phyloP scores from a whole-genome alignment of 768 basidiomycete species.

The Austroboletus festivus region DNA sequence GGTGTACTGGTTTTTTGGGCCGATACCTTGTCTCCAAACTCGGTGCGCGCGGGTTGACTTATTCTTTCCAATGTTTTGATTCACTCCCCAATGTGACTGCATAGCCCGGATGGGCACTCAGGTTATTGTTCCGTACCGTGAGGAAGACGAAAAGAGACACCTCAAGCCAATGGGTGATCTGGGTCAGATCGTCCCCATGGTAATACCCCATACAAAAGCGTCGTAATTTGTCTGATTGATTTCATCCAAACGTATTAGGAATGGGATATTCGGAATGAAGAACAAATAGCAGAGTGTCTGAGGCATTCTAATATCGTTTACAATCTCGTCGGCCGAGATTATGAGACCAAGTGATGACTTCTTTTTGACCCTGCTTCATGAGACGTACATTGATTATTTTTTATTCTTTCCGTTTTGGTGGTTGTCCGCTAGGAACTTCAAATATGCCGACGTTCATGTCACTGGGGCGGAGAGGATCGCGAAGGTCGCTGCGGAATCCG shows the following conservation, averaged over 20 bases:
- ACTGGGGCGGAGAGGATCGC: constrained; percentile 85
- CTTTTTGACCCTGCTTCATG: constrained; percentile 8
- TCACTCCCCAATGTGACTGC: constrained; percentile 23
- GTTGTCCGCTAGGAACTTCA: constrained; percentile 69
- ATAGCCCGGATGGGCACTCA: constrained; percentile 88
- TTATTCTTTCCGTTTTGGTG: neutral
- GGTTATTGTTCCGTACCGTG: constrained; percentile 92
- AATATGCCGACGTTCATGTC: constrained; percentile 77
- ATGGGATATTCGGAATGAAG: constrained; percentile 90
- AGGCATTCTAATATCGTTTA: constrained; percentile 95
- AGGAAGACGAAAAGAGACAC: constrained; percentile 88
- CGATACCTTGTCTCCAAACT: constrained; percentile 93
- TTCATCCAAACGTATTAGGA: constrained; percentile 52
- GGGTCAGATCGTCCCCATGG: constrained; percentile 94
- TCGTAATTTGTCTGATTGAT: constrained; percentile 25
- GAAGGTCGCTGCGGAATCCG: constrained; percentile 67
- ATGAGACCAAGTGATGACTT: constrained; percentile 81
- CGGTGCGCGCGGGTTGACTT: constrained; percentile 44
- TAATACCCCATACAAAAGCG: constrained; percentile 34
- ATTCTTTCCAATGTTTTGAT: neutral
- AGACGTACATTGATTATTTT: constrained; percentile 13
- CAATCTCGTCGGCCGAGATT: constrained; percentile 92
- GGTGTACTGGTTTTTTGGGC: constrained; percentile 92
- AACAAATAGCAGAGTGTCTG: constrained; percentile 90
- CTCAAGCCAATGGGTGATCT: constrained; percentile 94